phyloP scores from a whole-genome alignment of 164 flowering plant species.

The Litsea cubeba region DNA sequence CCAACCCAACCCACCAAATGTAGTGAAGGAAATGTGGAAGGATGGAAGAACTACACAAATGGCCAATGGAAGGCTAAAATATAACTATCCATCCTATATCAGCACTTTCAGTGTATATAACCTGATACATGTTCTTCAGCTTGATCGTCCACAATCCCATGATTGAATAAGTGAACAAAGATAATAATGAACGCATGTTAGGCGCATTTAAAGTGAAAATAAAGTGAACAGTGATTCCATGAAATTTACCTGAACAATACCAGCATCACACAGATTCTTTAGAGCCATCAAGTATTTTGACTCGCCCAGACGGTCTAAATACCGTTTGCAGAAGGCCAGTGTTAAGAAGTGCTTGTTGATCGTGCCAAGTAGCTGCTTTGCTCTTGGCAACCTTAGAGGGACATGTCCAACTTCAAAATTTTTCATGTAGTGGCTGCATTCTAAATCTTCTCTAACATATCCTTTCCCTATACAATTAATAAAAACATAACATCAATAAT shows the following conservation, averaged over 20 bases:
- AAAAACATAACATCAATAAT: not conserved
- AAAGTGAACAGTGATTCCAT: not conserved
- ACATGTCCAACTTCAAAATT: conserved; percentile 85
- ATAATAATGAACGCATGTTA: no score
- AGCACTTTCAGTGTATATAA: no score
- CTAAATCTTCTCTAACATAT: conserved; percentile 90
- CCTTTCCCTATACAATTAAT: conserved; percentile 71
- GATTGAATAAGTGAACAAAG: no score
- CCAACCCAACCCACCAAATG: not conserved
- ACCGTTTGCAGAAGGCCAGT: conserved; percentile 94
- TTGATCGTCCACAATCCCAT: no score
- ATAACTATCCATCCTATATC: no score
- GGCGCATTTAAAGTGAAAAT: not conserved
- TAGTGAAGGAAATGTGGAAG: not conserved
- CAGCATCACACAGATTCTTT: conserved; percentile 86
- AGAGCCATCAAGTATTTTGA: conserved; percentile 91
- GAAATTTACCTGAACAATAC: conserved; percentile 78
- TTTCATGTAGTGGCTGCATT: conserved; percentile 99
- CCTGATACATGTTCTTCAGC: no score
- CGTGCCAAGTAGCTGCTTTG: conserved; percentile 88
- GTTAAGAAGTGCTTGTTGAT: conserved; percentile 94
- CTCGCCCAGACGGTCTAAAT: conserved; percentile 92
- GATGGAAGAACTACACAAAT: no score
- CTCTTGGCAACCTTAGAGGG: conserved; percentile 84
- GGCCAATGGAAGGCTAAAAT: no score